These are phyloP conservation scores for Yarrowia hollandica DNA, from an alignment of 805 yeast species.

Conservation along the genomic window DNA sequence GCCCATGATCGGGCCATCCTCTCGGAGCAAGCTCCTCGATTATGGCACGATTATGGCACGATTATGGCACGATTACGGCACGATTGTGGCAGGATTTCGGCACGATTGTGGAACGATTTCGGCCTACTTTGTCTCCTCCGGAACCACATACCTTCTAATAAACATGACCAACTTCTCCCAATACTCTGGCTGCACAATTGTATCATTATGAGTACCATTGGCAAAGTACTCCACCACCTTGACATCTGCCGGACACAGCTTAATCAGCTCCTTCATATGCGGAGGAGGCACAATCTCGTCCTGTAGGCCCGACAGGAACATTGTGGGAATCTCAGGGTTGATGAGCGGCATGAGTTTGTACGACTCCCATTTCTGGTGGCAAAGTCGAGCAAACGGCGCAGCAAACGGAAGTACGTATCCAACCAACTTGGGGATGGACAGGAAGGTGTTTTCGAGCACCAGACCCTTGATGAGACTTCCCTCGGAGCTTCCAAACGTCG, in stretches of 20 bases:
- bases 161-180: conserved; percentile 71
- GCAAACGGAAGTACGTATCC: conserved; percentile 74
- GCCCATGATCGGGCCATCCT: no score
- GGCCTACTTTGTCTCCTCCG: background rate
- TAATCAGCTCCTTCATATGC: conserved; percentile 68
- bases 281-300: conserved; percentile 92
- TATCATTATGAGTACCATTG: conserved; percentile 78
- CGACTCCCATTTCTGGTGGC: conserved; percentile 83
- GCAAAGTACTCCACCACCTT: conserved; percentile 59
- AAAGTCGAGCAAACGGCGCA: conserved; percentile 55
- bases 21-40: no score
- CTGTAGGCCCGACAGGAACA: conserved; percentile 67
- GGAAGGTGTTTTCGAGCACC: conserved; percentile 83
- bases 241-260: conserved; percentile 49
- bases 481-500: conserved; percentile 48
- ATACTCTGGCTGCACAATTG: conserved; percentile 70
- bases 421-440: conserved; percentile 59
- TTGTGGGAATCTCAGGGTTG: conserved; percentile 58
- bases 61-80: no score
- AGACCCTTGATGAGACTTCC: conserved; percentile 53
- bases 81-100: no score
- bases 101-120: no score
- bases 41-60: no score
- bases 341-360: conserved; percentile 57
- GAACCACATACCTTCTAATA: background rate